Conservation (phyloP, 2,329 filamentous ascomycete species). For the Alternaria sp. region DNA sequence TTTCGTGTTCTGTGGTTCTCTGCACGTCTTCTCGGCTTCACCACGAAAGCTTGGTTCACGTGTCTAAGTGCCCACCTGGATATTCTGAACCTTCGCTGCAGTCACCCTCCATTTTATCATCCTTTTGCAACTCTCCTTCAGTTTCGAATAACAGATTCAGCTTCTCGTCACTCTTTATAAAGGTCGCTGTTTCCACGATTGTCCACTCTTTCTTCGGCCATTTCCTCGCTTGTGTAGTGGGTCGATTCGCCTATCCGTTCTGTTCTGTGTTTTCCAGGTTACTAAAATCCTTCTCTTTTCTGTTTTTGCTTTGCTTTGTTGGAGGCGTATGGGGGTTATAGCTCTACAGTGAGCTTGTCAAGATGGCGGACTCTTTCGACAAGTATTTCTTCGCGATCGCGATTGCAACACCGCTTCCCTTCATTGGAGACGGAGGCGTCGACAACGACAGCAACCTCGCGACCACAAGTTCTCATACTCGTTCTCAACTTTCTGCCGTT, state of each 20-base stretch:
- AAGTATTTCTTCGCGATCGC: constrained; percentile 16
- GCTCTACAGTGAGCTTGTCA: constrained; percentile 5
- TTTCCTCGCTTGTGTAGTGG: background rate
- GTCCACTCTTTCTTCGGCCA: background rate
- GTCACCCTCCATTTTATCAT: constrained; percentile 4
- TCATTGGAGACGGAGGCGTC: background rate
- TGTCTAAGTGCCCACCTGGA: constrained; percentile 1
- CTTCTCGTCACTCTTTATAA: constrained; percentile 1
- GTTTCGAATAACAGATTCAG: background rate
- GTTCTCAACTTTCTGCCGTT: background rate
- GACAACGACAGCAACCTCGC: background rate
- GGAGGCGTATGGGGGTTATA: background rate
- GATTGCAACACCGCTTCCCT: constrained; percentile 15
- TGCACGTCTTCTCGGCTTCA: constrained; percentile 14
- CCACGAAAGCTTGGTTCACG: constrained; percentile 12
- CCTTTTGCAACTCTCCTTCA: background rate
- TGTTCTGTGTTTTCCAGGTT: constrained; percentile 5
- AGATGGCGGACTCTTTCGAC: constrained; percentile 13
- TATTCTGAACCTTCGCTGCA: background rate
- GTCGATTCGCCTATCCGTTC: background rate
- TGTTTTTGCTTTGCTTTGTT: background rate
- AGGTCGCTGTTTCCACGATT: background rate
- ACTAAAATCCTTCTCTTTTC: constrained; percentile 7
- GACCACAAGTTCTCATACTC: background rate
- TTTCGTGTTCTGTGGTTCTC: background rate